A percentile compares a stretch with the other conserved stretches of the same genome.
phyloP scores from a whole-genome alignment of 164 flowering plant species.

The Saururus chinensis region DNA sequence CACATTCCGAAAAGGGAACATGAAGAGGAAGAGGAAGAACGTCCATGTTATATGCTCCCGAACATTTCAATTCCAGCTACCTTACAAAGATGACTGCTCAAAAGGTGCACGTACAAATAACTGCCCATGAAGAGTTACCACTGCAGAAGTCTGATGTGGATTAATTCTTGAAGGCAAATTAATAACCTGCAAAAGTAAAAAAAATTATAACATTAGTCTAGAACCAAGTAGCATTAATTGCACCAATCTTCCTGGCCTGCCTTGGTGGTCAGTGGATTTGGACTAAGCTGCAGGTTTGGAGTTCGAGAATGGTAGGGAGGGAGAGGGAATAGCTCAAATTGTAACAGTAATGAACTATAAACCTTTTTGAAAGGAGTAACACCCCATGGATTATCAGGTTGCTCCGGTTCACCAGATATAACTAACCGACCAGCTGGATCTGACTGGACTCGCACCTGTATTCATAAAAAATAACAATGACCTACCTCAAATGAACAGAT shows the following conservation, averaged over 20 bases:
- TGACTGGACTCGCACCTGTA: slow-evolving; percentile 88
- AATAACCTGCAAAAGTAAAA: slow-evolving; percentile 42
- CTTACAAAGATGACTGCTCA: slow-evolving; percentile 46
- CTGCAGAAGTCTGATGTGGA: slow-evolving; percentile 96
- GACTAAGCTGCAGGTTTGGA: too few relatives aligned
- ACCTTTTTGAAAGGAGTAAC: slow-evolving; percentile 90
- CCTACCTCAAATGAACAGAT: too few relatives aligned
- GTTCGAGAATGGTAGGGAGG: too few relatives aligned
- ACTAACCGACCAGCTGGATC: slow-evolving; percentile 92
- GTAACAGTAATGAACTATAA: background rate
- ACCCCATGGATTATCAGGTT: slow-evolving; percentile 92
- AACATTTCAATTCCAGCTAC: background rate
- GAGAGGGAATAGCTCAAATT: too few relatives aligned
- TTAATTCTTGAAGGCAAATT: slow-evolving; percentile 81
- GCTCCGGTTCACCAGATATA: slow-evolving; percentile 78
- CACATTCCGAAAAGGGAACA: too few relatives aligned
- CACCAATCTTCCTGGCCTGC: background rate
- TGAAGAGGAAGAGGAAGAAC: background rate
- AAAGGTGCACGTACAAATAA: slow-evolving; percentile 89
- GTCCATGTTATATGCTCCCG: background rate
- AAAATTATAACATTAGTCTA: background rate
- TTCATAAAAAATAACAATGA: background rate
- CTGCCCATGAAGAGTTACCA: slow-evolving; percentile 91
- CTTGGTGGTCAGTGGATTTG: too few relatives aligned
- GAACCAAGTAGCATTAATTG: background rate